Evolutionary conservation across 139 green algal genomes (phyloP).

Genomic region (Auxenochlorella protothecoides): DNA sequence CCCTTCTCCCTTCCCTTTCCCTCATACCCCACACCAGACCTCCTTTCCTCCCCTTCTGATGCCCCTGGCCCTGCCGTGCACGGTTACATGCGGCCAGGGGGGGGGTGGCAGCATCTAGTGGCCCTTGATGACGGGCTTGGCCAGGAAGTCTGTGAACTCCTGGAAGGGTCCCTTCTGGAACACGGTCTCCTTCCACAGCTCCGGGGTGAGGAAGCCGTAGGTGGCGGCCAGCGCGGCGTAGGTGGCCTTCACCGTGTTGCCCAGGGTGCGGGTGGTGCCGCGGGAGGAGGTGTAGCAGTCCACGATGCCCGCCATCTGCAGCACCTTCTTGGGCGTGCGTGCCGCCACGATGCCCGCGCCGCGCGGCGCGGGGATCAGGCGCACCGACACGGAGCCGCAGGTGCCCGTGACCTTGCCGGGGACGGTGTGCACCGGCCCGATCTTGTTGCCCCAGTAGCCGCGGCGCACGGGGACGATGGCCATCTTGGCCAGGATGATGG

Average conservation of each 20-base stretch:
- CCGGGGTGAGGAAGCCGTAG: conserved; percentile 95
- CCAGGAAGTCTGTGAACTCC: conserved; percentile 84
- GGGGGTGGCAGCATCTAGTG: too few species aligned
- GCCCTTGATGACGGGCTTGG: conserved; percentile 41
- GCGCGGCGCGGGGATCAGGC: conserved; percentile 92
- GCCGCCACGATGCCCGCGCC: conserved; percentile 96
- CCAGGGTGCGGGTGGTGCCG: conserved; percentile 93
- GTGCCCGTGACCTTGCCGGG: conserved; percentile 92
- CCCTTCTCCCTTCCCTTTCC: too few species aligned
- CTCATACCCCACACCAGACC: too few species aligned
- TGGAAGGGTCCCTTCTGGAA: conserved; percentile 75
- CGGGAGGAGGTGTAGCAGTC: conserved; percentile 96
- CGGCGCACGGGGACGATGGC: conserved; percentile 83
- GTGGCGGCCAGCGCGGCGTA: conserved; percentile 52
- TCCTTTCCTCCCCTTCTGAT: too few species aligned
- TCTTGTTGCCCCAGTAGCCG: conserved; percentile 98
- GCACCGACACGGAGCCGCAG: conserved; percentile 90
- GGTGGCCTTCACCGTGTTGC: conserved; percentile 95
- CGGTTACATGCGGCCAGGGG: too few species aligned
- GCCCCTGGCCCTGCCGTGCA: too few species aligned
- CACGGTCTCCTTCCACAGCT: conserved; percentile 92
- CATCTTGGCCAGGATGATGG: conserved; percentile 98
- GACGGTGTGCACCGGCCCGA: conserved; percentile 86
- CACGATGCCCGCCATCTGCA: conserved; percentile 98
- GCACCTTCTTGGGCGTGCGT: conserved; percentile 96